Percentiles rank a stretch among this genome's conserved stretches.
Evolutionary conservation across 352 stramenopile species (phyloP).

Genomic region (Pythium chondricola): DNA sequence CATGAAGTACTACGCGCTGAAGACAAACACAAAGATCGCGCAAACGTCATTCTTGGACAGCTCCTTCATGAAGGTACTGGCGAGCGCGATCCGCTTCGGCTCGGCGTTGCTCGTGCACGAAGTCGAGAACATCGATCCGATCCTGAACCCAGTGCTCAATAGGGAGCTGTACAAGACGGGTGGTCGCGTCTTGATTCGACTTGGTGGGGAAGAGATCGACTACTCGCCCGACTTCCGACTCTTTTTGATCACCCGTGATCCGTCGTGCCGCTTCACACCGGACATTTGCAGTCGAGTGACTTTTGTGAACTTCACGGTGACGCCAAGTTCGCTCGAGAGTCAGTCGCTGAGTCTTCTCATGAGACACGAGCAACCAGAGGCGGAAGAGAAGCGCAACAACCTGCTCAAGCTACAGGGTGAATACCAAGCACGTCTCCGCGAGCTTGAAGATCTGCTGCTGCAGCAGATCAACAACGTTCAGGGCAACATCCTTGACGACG

Average conservation of each 20-base stretch:
- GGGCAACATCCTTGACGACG: constrained; percentile 99
- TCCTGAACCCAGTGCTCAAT: constrained; percentile 99
- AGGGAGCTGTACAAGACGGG: constrained; percentile 98
- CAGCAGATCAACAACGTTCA: constrained; percentile 98
- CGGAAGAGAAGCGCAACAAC: constrained; percentile 94
- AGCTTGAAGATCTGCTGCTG: constrained; percentile 98
- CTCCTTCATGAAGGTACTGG: constrained; percentile 99
- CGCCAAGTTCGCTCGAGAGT: constrained; percentile 95
- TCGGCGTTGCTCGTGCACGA: constrained; percentile 98
- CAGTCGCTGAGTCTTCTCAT: constrained; percentile 96
- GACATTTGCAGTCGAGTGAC: constrained; percentile 99
- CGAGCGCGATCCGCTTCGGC: constrained; percentile 99
- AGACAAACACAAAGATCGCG: constrained; percentile 91
- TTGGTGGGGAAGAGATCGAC: constrained; percentile 99
- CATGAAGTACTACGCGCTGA: constrained; percentile 94
- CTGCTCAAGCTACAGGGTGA: constrained; percentile 98
- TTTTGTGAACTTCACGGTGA: constrained; percentile 99
- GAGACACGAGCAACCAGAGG: constrained; percentile 95
- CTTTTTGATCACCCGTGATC: constrained; percentile 98
- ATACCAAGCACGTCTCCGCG: constrained; percentile 94
- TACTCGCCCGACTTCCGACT: constrained; percentile 99
- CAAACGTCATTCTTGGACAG: constrained; percentile 99
- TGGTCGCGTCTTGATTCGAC: constrained; percentile 95
- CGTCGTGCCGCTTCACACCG: constrained; percentile 95
- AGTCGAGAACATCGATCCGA: constrained; percentile 99